phyloP scores from a whole-genome alignment of 306 rosid species.

The Vigna angularis region DNA sequence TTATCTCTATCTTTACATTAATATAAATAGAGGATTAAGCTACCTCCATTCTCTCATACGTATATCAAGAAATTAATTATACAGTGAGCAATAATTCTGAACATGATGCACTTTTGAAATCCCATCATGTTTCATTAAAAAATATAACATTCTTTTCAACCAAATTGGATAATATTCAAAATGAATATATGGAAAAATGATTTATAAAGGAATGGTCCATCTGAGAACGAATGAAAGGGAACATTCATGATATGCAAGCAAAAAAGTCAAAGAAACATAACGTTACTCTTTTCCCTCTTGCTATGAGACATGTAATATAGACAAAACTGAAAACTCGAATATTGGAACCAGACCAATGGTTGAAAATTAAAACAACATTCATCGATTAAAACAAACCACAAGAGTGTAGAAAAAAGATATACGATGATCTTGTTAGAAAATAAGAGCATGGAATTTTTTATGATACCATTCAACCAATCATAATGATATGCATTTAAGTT shows the following conservation, averaged over 20 bases:
- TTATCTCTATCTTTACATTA: too few species aligned
- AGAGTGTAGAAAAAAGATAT: neutral
- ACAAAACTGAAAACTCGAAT: constrained; percentile 12
- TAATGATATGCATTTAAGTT: neutral
- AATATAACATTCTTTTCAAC: constrained; percentile 6
- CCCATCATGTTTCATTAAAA: neutral
- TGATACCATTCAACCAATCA: neutral
- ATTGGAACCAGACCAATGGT: neutral
- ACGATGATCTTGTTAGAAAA: neutral
- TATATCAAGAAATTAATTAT: too few species aligned
- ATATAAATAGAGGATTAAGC: too few species aligned
- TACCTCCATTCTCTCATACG: neutral
- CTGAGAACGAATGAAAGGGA: neutral
- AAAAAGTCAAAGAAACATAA: neutral
- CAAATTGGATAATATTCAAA: neutral
- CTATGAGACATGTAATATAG: neutral
- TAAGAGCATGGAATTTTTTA: neutral
- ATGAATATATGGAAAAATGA: neutral
- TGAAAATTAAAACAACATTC: neutral
- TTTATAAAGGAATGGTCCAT: neutral
- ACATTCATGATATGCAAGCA: neutral
- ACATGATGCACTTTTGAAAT: neutral
- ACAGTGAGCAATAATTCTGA: neutral
- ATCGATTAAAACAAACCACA: neutral
- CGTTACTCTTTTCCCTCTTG: neutral